These are phyloP conservation scores for Rhytidhysteron rufulum DNA, from an alignment of 2,329 filamentous ascomycete genomes.

Conservation along the genomic window DNA sequence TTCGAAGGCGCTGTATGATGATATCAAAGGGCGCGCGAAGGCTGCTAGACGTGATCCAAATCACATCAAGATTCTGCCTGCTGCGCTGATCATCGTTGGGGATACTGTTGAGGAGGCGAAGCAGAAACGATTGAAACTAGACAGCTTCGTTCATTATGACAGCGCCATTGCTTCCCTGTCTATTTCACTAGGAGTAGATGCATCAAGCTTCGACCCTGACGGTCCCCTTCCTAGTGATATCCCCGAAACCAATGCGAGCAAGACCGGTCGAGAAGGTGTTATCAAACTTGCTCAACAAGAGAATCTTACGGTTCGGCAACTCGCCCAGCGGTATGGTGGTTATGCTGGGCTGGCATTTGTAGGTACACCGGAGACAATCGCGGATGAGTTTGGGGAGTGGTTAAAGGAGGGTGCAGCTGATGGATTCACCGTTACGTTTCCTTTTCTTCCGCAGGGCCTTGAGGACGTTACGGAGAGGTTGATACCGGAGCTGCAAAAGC, in stretches of 20 bases:
- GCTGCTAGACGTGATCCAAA: slow-evolving; percentile 45
- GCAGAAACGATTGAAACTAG: slow-evolving; percentile 47
- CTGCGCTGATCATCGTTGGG: slow-evolving; percentile 49
- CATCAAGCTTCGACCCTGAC: slow-evolving; percentile 48
- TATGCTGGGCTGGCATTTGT: slow-evolving; percentile 51
- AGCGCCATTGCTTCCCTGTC: slow-evolving; percentile 53
- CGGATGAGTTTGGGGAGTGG: slow-evolving; percentile 50
- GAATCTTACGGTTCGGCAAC: slow-evolving; percentile 48
- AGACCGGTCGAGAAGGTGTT: slow-evolving; percentile 44
- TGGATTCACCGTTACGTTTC: slow-evolving; percentile 51
- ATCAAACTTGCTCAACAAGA: slow-evolving; percentile 46
- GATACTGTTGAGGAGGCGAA: slow-evolving; percentile 49
- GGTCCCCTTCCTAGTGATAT: slow-evolving; percentile 46
- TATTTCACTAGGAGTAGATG: slow-evolving; percentile 46
- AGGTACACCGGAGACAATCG: slow-evolving; percentile 47
- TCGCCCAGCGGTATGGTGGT: slow-evolving; percentile 49
- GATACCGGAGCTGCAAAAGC: slow-evolving; percentile 49
- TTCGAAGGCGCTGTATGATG: slow-evolving; percentile 48
- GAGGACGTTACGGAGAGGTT: slow-evolving; percentile 47
- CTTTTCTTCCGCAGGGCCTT: slow-evolving; percentile 49
- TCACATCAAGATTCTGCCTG: slow-evolving; percentile 51
- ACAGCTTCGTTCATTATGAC: slow-evolving; percentile 53
- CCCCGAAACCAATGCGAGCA: slow-evolving; percentile 54
- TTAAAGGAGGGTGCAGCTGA: slow-evolving; percentile 46
- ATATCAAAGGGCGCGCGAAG: slow-evolving; percentile 48